Evolutionary conservation across 805 yeast species (phyloP).

Genomic region (Wickerhamomyces mucosus): DNA sequence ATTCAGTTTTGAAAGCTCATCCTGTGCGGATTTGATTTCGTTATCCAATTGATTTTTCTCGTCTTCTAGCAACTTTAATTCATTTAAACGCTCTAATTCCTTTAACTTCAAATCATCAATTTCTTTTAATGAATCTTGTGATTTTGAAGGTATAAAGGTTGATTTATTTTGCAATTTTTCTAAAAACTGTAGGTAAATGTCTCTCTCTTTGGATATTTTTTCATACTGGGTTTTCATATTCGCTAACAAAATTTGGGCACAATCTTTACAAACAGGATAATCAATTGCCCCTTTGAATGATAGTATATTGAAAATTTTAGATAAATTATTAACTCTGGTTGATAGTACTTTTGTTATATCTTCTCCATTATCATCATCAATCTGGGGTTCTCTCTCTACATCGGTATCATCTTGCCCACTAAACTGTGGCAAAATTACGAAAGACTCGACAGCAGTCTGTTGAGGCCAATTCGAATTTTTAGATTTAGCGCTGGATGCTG

Average conservation of each 20-base stretch:
- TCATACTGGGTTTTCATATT: conserved; percentile 64
- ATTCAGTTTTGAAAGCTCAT: conserved; percentile 37
- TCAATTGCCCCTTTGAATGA: conserved; percentile 70
- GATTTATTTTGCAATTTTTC: conserved; percentile 55
- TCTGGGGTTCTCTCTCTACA: conserved; percentile 19
- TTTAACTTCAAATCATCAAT: conserved; percentile 24
- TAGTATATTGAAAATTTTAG: conserved; percentile 60
- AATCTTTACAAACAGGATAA: conserved; percentile 82
- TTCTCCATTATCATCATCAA: conserved; percentile 18
- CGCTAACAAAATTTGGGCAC: conserved; percentile 57
- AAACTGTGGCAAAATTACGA: conserved; percentile 20
- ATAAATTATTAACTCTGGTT: conserved; percentile 41
- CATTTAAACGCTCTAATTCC: conserved; percentile 34
- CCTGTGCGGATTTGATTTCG: conserved; percentile 29
- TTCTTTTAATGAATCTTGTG: conserved; percentile 17
- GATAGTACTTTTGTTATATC: conserved; percentile 33
- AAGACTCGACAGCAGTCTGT: conserved; percentile 14
- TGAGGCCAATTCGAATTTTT: conserved; percentile 7
- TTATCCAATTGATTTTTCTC: conserved; percentile 23
- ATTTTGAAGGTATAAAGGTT: conserved; percentile 20
- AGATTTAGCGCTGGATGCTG: conserved; percentile 1
- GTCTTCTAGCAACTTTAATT: conserved; percentile 34
- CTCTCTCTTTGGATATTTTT: conserved; percentile 67
- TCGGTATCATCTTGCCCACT: conserved; percentile 17
- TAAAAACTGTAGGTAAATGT: conserved; percentile 63